A percentile compares a stretch with the other conserved stretches of the same genome.
phyloP scores from a whole-genome alignment of 108 stramenopile genomes.

The Pelagomonas calceolata region DNA sequence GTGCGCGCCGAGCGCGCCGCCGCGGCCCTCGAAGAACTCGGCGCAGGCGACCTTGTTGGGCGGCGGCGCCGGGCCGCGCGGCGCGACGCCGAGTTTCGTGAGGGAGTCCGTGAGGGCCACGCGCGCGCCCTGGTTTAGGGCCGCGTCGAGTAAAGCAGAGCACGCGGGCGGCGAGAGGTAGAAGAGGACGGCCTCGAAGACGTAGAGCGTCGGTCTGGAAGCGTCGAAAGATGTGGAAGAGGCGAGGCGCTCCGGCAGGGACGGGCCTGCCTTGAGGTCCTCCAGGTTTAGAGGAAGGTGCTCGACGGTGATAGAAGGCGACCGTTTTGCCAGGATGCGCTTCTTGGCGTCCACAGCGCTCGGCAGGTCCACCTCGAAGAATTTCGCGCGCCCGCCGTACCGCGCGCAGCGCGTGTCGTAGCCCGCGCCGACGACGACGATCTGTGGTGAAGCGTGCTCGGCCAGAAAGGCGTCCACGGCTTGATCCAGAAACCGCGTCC shows the following conservation, averaged over 20 bases:
- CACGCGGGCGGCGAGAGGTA: conserved; percentile 19
- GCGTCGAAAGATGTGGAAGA: too few species aligned
- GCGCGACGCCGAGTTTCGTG: too few species aligned
- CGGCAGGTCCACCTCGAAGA: conserved; percentile 15
- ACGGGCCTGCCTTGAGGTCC: too few species aligned
- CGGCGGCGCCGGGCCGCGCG: too few species aligned
- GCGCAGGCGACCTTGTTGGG: too few species aligned
- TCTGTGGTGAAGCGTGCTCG: background rate
- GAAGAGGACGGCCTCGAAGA: conserved; percentile 30
- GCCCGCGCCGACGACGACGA: conserved; percentile 13
- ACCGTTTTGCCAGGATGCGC: background rate
- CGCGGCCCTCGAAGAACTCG: too few species aligned
- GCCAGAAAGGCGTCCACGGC: conserved; percentile 4
- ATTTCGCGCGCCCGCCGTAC: background rate
- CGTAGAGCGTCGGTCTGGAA: conserved; percentile 18
- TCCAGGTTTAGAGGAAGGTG: background rate
- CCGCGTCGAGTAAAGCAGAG: conserved; percentile 3
- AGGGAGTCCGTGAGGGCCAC: conserved; percentile 13
- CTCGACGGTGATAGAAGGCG: background rate
- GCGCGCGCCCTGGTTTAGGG: background rate
- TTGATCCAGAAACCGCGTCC: conserved; percentile 5
- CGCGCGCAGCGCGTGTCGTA: conserved; percentile 14
- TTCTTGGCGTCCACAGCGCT: conserved; percentile 9
- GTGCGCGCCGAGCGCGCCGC: too few species aligned
- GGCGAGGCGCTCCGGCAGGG: too few species aligned